Percentiles rank a stretch among this genome's conserved stretches.
Evolutionary conservation across 139 green algal species (phyloP).

Genomic region (Eudorina sp.): DNA sequence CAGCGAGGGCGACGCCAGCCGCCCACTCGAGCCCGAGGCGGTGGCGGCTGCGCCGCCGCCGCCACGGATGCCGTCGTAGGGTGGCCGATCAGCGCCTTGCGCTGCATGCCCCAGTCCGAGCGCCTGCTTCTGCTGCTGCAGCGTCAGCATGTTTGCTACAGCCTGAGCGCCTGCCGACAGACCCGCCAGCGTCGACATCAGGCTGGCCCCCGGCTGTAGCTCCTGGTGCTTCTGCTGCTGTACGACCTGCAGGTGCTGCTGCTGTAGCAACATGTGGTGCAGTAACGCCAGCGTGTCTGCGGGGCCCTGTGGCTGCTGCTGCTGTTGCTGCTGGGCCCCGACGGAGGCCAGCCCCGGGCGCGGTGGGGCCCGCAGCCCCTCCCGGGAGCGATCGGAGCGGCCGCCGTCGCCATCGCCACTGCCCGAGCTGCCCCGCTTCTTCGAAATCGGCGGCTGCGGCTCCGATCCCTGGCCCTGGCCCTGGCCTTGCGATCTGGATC

Average conservation of each 20-base stretch:
- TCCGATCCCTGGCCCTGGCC: no score
- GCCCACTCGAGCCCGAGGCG: neutral
- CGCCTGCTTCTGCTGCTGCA: slow-evolving; percentile 38
- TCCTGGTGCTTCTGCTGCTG: slow-evolving; percentile 6
- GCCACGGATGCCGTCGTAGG: neutral
- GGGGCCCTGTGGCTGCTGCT: neutral
- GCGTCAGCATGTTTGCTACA: slow-evolving; percentile 19
- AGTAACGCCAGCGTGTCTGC: slow-evolving; percentile 31
- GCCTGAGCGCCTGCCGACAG: slow-evolving; percentile 29
- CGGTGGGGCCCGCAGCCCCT: no score
- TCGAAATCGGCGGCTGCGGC: no score
- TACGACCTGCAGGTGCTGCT: slow-evolving; percentile 11
- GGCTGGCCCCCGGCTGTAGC: neutral
- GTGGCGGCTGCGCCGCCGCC: neutral
- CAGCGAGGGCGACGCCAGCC: neutral
- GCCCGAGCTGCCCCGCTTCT: neutral
- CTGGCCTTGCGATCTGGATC: no score
- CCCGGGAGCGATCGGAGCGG: neutral
- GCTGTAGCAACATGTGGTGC: slow-evolving; percentile 18
- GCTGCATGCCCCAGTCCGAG: neutral
- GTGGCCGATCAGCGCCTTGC: neutral
- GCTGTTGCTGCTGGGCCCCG: neutral
- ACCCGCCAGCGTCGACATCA: slow-evolving; percentile 16
- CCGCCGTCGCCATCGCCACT: neutral
- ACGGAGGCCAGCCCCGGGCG: no score